Conservation (phyloP, 1,284 basidiomycete genomes). For the Puccinia polysora region DNA sequence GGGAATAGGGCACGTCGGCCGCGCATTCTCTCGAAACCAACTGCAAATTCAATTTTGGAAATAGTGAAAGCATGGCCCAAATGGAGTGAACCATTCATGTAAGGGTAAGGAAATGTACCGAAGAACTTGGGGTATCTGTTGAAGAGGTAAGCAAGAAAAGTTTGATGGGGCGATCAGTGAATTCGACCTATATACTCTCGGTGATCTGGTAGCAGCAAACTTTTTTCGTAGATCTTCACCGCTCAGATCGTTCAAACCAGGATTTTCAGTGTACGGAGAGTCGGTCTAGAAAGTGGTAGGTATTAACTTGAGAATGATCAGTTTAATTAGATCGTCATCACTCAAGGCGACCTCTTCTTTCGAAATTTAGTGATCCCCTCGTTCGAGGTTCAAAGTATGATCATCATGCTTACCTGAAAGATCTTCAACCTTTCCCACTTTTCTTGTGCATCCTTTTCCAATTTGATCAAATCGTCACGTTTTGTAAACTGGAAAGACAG, state of each 20-base stretch:
- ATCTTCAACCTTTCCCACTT: conserved; percentile 21
- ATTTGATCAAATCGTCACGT: conserved; percentile 35
- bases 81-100: conserved; percentile 98
- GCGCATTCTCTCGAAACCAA: conserved; percentile 91
- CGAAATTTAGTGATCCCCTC: too few relatives aligned
- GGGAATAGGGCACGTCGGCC: conserved; percentile 94
- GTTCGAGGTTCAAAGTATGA: neutral
- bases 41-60: conserved; percentile 95
- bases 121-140: conserved; percentile 42
- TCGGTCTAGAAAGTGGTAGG: conserved; percentile 12
- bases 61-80: conserved; percentile 97
- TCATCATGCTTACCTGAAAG: conserved; percentile 17
- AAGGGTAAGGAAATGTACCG: conserved; percentile 54
- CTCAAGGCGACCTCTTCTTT: too few relatives aligned
- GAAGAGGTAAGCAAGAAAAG: neutral
- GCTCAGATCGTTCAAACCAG: conserved; percentile 14
- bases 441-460: conserved; percentile 32
- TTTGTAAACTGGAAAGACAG: conserved; percentile 22
- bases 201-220: neutral
- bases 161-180: neutral
- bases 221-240: conserved; percentile 38
- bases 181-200: neutral
- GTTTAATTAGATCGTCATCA: too few relatives aligned
- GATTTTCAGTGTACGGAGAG: conserved; percentile 33
- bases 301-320: neutral